Base-by-base conservation (phyloP, 257 asterid species). In the Solanum etuberosum region DNA sequence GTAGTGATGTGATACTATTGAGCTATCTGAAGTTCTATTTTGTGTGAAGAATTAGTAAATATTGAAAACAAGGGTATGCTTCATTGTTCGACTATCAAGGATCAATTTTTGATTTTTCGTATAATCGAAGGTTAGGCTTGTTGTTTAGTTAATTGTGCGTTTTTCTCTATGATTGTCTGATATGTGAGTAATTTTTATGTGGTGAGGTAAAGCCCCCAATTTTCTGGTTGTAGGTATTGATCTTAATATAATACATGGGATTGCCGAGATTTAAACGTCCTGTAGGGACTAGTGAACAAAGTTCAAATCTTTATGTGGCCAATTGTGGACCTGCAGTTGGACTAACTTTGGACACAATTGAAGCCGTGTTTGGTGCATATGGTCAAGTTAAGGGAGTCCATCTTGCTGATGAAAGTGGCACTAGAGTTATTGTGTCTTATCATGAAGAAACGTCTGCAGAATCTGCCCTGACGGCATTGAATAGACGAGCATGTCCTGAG, bases 251-350 rank as follows among this genome's bases (percentile, higher is more conserved):
- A 23, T 18, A 13, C 20, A 96, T 96, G 99, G 98, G 95, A 84
- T 88, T 94, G 87, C 95, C 93, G 3, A 95, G 97, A 90, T 95
- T 97, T 88, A 88, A 89, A 12, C 91, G 94, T 82, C 99, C 98
- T 83, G 92, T 90, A 84, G 92, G 92, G 84, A 90, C 82, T 9
- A 84, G 83, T 5, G 92, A 88, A 14, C 87, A 87, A 15, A 95
- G 98, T 86, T 92, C 97, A 77, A 97, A 95, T 90, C 95, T 97
- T 31, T 97, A 91, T 74, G 97, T 97, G 80, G 99, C 99, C 35
- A 97, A 97, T 87, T 97, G 99, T 88, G 99, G 99, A 29, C 99
- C 99, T 7, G 94, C 96, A 3, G 95, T 97, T 54, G 99, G 98
- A 42, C 90, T 94, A 59, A 92, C 98, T 2, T 88, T 91, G 42